A percentile compares a stretch with the other conserved stretches of the same genome.
phyloP scores from a whole-genome alignment of 108 stramenopile genomes.

The Hondaea fermentalgiana region DNA sequence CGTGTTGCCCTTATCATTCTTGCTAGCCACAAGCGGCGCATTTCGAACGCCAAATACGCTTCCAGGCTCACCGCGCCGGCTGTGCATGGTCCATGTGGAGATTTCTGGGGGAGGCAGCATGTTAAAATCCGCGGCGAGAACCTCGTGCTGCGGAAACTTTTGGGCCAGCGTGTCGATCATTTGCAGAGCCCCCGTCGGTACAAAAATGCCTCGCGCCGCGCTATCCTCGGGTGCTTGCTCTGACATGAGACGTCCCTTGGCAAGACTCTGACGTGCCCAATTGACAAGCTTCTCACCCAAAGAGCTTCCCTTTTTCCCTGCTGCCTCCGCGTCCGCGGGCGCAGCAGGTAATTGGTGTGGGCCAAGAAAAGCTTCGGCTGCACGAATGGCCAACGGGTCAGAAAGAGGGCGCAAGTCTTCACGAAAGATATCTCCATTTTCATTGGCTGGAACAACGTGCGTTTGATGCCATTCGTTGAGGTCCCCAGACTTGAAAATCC shows the following conservation, averaged over 20 bases:
- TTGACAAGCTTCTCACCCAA: background rate
- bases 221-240: background rate
- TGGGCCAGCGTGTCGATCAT: background rate
- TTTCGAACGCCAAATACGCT: background rate
- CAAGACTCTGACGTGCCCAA: background rate
- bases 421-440: background rate
- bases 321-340: background rate
- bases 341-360: background rate
- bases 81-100: background rate
- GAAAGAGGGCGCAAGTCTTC: background rate
- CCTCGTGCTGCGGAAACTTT: background rate
- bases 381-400: background rate
- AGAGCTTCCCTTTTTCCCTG: background rate
- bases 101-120: background rate
- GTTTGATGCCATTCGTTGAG: background rate
- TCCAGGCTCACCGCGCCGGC: background rate
- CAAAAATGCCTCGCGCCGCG: background rate
- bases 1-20: background rate
- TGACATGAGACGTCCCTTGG: background rate
- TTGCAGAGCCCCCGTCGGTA: background rate
- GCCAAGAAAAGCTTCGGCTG: background rate
- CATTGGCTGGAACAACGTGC: background rate
- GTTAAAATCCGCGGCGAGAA: constrained; percentile 8
- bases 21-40: constrained; percentile 3
- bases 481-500: background rate